Base-by-base conservation (phyloP, 768 basidiomycete genomes). In the Pulveroboletus sp. region DNA sequence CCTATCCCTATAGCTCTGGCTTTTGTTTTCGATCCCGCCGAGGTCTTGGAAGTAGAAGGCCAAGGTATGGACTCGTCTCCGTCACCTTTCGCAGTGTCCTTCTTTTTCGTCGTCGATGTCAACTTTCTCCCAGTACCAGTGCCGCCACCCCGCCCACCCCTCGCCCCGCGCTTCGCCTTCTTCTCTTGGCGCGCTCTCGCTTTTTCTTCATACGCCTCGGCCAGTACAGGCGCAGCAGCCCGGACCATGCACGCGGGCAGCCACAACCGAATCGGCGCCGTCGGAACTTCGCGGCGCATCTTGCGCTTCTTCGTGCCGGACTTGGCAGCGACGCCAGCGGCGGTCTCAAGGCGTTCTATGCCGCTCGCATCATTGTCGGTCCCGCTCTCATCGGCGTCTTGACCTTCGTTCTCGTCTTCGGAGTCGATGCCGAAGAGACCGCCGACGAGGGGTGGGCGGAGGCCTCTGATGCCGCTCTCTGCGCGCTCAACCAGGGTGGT, bases 181-280 rank as follows among this genome's bases (percentile, higher is more conserved):
- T 64, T 63, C 47, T 56, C 68, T 69, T 16, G 71, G 61, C 60
- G 82, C 79, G 64, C 81, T 32, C 65, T 70, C 32, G 64, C 63
- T 56, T 82, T 88, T 11, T 72, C 76, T 50, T 89, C 81, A 54
- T 76, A 93, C 16, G 76, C 76, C 36, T 77, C 68, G 5, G 85
- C 84, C 20, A 94, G 62, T 4, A 69, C 67, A 9, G 89, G 86
- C 51, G 82, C 85, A 2, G 79, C 89, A 27, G 81, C 65, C 12
- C 72, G 68, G 11, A 93, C 78, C 75, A 95, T 85, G 45, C 77
- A 83, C 20, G 86, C 89, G 0, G 92, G 88, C 68, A 93, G 77
- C 92, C 92, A 95, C 11, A 92, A 63, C 13, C 85, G 76, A 42
- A 84, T 63, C 47, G 78, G 77, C 41, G 71, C 75, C n/a, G 72